Base-by-base conservation (phyloP, 1,284 basidiomycete species). In the Pseudozyma thailandica region DNA sequence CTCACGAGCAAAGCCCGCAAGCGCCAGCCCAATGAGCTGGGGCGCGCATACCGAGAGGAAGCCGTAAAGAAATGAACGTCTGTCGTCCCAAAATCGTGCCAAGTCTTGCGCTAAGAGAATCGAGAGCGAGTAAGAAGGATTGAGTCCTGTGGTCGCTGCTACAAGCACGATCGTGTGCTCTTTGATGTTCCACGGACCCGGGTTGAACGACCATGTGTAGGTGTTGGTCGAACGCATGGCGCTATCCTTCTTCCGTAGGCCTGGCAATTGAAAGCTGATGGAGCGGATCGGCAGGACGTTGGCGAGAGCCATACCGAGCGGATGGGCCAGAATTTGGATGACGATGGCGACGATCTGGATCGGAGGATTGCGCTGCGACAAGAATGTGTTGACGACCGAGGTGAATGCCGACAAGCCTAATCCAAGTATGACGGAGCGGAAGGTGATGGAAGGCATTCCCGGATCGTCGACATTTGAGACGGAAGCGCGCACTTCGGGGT, bases 111-210 rank as follows among this genome's bases (percentile, higher is more conserved):
- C 71, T 44, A 83, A 44, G 37, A 85, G 65, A 45, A 92, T 92
- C 89, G 4, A 90, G 88, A 31, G 89, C 88, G 78, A 62, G 37
- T 72, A 72, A 9, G 69, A 60, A 25, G 57, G 57, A 26, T 66
- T 72, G 25, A 72, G 57, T 6, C 68, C 61, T 6, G 68, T 71
- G 10, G 61, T 71, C 6, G 68, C 61, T 10, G 68, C 61, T 5
- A 71, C 44, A 2, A 68, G 54, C 41, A 81, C 65, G 16, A 81
- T 54, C 0, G 79, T 71, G 44, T 81, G 79, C 51, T 81, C 79
- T 47, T 81, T 81, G 57, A 77, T 68, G 43, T 79, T 79, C 59
- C 75, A 81, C 1, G 72, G 75, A 1, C 79, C 79, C 0, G 78
- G 76, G 38, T 81, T 81, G 46, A 81, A 66, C 18, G 65, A 48